phyloP scores from a whole-genome alignment of 139 green algal species.

The Astrephomene gubernaculifera region DNA sequence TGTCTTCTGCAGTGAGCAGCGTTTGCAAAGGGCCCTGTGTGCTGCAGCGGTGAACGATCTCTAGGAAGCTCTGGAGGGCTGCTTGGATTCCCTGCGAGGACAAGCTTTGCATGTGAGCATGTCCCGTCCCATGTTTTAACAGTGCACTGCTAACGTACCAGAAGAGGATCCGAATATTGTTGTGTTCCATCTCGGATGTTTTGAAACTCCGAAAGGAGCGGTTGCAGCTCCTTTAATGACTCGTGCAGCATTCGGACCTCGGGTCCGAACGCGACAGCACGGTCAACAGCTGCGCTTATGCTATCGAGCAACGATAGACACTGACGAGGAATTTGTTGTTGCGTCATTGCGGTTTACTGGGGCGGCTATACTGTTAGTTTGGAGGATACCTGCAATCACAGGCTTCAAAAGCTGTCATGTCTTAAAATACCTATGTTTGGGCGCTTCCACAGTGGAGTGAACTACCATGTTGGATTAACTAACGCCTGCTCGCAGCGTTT shows the following conservation, averaged over 20 bases:
- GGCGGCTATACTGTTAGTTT: not conserved
- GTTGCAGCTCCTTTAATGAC: not conserved
- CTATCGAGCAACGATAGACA: not conserved
- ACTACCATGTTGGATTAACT: too few relatives aligned
- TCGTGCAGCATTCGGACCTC: not conserved
- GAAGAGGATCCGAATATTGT: not conserved
- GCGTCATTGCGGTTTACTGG: not conserved
- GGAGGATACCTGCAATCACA: too few relatives aligned
- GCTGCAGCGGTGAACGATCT: not conserved
- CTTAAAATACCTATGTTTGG: too few relatives aligned
- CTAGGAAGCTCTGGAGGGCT: not conserved
- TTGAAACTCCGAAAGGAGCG: not conserved
- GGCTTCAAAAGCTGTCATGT: not conserved
- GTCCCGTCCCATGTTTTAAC: not conserved
- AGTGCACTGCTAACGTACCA: not conserved
- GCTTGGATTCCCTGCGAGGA: not conserved
- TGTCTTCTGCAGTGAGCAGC: conserved; percentile 2
- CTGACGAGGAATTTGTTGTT: not conserved
- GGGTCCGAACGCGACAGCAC: not conserved
- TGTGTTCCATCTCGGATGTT: not conserved
- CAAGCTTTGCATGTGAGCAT: not conserved
- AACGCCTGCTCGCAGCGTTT: too few relatives aligned
- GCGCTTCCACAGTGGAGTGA: too few relatives aligned
- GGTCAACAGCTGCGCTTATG: not conserved
- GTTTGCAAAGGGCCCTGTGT: conserved; percentile 14